Evolutionary conservation across 2,329 filamentous ascomycete species (phyloP), one percentile per base, ranked within the genome.

Genomic region (Hymenoscyphus fructigenus): DNA sequence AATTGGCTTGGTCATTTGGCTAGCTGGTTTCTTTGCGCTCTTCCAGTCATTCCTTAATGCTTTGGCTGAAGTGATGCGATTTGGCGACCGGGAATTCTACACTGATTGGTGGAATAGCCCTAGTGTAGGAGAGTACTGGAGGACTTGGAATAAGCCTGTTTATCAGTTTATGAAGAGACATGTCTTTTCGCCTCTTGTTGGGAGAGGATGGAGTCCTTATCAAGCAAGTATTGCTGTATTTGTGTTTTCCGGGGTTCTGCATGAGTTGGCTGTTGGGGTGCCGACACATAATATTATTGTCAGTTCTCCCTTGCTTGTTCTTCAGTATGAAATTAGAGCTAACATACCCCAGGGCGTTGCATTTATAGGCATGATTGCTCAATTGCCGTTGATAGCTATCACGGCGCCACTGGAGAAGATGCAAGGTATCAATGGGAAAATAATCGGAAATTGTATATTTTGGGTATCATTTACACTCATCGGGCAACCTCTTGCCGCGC

Each of bases 51-150:
- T 91, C 67, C 81, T 99, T 59, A 99, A 99, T 74, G 92, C 92
- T 0, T 81, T 98, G 23, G 94, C 94, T 3, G 95, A 99, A 77
- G 81, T 98, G 14, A 90, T 92, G 81, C 85, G 86, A 55, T 99
- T 99, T 73, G 95, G 90, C 20, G 95, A 99, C 76, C 87, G 95
- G 34, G 91, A 93, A 61, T 99, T 99, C 77, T 99, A 99, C 77
- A 90, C 91, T 44, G 93, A 97, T 74, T 99, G 95, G 95, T 99
- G 95, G 95, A 99, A 99, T 75, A 92, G 89, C 69, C 88, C 89
- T 62, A 93, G 89, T 69, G 82, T 98, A 6, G 91, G 93, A 38
- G 85, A 85, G 4, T 99, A 99, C 81, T 97, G 94, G 94, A 88
- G 93, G 26, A 91, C 90, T 0, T 99, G 95, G 95, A 99, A 99